Evolutionary conservation across 1,284 basidiomycete genomes (phyloP).

Genomic region (Melampsora abietis-canadensis): DNA sequence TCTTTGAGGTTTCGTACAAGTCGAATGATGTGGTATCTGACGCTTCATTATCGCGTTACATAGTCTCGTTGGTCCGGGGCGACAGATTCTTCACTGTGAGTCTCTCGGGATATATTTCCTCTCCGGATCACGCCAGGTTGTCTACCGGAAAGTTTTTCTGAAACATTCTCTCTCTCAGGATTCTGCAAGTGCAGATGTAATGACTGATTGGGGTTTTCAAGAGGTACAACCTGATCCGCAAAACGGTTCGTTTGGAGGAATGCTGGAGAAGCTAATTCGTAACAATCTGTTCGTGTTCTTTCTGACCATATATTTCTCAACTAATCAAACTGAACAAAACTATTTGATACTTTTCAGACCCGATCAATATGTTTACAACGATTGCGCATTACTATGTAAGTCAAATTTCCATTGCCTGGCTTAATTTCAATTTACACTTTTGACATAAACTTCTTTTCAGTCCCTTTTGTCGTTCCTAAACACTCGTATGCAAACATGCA

Average conservation of each 20-base stretch:
- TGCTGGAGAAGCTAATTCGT: conserved; percentile 27
- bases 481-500: conserved; percentile 13
- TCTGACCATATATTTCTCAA: background rate
- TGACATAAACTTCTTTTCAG: conserved; percentile 3
- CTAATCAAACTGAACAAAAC: background rate
- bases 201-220: conserved; percentile 39
- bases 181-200: conserved; percentile 30
- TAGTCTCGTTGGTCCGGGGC: conserved; percentile 32
- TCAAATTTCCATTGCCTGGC: background rate
- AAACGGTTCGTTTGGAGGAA: conserved; percentile 33
- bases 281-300: conserved; percentile 11
- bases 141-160: background rate
- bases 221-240: conserved; percentile 32
- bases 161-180: background rate
- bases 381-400: conserved; percentile 36
- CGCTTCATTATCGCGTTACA: background rate
- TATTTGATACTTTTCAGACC: conserved; percentile 6
- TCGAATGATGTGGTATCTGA: too few species aligned
- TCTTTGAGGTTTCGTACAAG: background rate
- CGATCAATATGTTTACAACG: conserved; percentile 31
- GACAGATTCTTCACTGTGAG: conserved; percentile 36
- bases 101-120: background rate
- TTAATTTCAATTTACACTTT: background rate
- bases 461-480: conserved; percentile 39
- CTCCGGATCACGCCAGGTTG: too few species aligned